phyloP scores from a whole-genome alignment of 352 stramenopile species.

The Thalassiosira allenii region DNA sequence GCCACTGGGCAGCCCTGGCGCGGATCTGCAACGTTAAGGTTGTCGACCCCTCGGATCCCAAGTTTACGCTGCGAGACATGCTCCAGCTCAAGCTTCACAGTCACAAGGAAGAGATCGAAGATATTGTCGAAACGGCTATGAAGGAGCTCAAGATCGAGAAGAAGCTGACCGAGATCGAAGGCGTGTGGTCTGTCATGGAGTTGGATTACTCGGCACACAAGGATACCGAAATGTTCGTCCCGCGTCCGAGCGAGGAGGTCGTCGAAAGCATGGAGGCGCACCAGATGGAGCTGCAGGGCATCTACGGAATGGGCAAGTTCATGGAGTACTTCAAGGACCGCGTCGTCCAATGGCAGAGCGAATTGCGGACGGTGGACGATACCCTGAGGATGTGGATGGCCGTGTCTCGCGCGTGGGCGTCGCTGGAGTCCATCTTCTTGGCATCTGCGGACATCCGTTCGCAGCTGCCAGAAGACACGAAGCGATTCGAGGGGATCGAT shows the following conservation, averaged over 20 bases:
- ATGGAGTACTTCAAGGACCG: constrained; percentile 95
- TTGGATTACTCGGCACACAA: constrained; percentile 93
- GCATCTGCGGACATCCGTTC: constrained; percentile 92
- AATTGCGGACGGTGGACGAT: constrained; percentile 91
- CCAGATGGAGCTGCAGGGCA: constrained; percentile 94
- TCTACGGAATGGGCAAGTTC: constrained; percentile 96
- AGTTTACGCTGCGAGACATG: constrained; percentile 92
- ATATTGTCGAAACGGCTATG: constrained; percentile 93
- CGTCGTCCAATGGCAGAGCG: constrained; percentile 94
- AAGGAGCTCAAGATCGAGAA: constrained; percentile 98
- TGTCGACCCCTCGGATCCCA: constrained; percentile 89
- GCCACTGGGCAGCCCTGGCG: constrained; percentile 93
- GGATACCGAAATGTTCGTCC: constrained; percentile 89
- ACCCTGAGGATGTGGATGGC: constrained; percentile 91
- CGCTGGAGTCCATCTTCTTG: constrained; percentile 95
- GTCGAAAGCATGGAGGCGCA: constrained; percentile 95
- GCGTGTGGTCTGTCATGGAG: constrained; percentile 89
- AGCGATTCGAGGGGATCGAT: constrained; percentile 89
- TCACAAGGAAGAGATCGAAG: constrained; percentile 93
- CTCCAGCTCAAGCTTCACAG: constrained; percentile 91
- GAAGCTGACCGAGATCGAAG: constrained; percentile 92
- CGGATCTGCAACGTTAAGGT: constrained; percentile 94
- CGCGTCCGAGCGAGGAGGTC: constrained; percentile 91
- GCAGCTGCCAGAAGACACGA: constrained; percentile 91
- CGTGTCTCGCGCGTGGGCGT: constrained; percentile 92